These are phyloP conservation scores for Podospora didyma DNA, from an alignment of 495 filamentous ascomycete species.

Conservation along the genomic window DNA sequence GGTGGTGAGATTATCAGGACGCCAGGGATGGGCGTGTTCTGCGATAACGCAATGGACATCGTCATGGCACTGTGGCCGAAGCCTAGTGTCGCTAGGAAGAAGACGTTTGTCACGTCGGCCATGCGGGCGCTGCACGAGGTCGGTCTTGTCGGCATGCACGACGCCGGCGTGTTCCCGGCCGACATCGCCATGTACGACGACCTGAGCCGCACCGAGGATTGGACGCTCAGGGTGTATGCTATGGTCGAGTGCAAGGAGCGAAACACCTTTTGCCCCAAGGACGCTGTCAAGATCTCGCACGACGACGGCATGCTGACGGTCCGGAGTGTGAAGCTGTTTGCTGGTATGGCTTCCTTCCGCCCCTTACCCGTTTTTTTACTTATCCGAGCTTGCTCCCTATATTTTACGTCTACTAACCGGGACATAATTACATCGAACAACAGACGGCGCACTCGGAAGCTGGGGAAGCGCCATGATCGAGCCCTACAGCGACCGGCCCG, in stretches of 20 bases:
- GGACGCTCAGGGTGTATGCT: conserved; percentile 56
- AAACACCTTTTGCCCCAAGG: conserved; percentile 55
- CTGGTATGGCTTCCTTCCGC: conserved; percentile 33
- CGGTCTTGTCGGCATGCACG: conserved; percentile 59
- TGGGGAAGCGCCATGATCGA: conserved; percentile 62
- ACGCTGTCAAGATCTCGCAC: conserved; percentile 34
- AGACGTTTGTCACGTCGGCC: conserved; percentile 46
- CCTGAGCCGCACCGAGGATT: conserved; percentile 41
- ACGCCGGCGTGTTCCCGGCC: conserved; percentile 52
- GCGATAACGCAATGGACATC: conserved; percentile 65
- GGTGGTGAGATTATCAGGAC: conserved; percentile 54
- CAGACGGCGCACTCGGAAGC: conserved; percentile 60
- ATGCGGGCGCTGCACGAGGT: conserved; percentile 55
- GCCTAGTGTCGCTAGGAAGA: conserved; percentile 44
- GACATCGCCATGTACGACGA: conserved; percentile 49
- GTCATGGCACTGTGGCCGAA: conserved; percentile 51
- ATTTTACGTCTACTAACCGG: background rate
- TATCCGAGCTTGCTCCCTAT: background rate
- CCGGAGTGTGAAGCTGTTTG: conserved; percentile 57
- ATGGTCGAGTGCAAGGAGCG: conserved; percentile 60
- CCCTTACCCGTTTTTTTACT: background rate
- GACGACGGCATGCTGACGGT: conserved; percentile 43
- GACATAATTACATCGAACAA: background rate
- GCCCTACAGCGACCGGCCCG: conserved; percentile 56
- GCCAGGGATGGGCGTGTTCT: conserved; percentile 63